Conservation (phyloP, 495 filamentous ascomycete species). For the Delitschia confertaspora region DNA sequence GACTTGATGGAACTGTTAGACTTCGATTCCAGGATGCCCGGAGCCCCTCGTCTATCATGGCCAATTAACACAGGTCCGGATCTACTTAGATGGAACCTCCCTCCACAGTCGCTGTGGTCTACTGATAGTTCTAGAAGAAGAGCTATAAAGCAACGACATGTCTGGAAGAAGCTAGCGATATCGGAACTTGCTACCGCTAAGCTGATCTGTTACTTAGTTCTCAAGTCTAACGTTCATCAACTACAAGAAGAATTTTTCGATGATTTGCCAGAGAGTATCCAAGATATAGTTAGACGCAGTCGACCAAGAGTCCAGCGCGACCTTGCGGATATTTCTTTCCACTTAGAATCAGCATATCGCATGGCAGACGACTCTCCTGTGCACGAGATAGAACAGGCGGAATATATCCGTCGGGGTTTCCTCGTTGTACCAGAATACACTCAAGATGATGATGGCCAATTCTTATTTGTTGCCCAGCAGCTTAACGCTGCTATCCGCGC, state of each 20-base stretch:
- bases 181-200: slow-evolving; percentile 25
- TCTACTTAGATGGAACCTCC: slow-evolving; percentile 18
- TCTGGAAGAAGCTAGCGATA: slow-evolving; percentile 29
- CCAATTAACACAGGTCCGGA: slow-evolving; percentile 30
- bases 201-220: slow-evolving; percentile 21
- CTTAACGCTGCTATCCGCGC: slow-evolving; percentile 25
- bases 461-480: slow-evolving; percentile 7
- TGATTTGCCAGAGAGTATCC: slow-evolving; percentile 5
- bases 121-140: slow-evolving; percentile 12
- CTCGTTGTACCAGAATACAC: slow-evolving; percentile 17
- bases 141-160: slow-evolving; percentile 14
- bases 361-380: too few relatives aligned
- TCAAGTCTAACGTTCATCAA: background rate
- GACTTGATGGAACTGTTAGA: slow-evolving; percentile 11
- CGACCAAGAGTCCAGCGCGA: background rate
- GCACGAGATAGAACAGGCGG: background rate
- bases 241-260: background rate
- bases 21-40: slow-evolving; percentile 15
- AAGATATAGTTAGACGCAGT: background rate
- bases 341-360: background rate
- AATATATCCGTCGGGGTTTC: background rate
- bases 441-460: slow-evolving; percentile 28
- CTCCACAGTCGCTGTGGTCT: slow-evolving; percentile 34
- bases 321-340: background rate
- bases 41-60: slow-evolving; percentile 11